phyloP scores from a whole-genome alignment of 768 basidiomycete species.

The Pleurotus platypus region DNA sequence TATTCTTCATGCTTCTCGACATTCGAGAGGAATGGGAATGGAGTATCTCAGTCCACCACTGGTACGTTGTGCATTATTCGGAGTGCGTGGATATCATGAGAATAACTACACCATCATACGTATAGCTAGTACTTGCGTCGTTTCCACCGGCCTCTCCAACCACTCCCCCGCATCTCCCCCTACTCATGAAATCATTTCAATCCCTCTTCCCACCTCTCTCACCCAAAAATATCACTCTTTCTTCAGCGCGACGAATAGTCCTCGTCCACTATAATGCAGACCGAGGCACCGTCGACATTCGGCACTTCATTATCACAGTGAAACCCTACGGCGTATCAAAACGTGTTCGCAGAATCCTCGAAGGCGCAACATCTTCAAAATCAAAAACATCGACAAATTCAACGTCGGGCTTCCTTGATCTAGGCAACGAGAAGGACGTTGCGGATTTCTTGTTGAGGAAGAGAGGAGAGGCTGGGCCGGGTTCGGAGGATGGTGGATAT shows the following conservation, averaged over 20 bases:
- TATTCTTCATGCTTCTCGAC: conserved; percentile 59
- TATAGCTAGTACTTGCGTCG: conserved; percentile 87
- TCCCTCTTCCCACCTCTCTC: conserved; percentile 92
- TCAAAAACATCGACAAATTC: conserved; percentile 21
- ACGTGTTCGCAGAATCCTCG: conserved; percentile 84
- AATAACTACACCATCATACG: neutral
- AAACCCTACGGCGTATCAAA: conserved; percentile 92
- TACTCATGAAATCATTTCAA: conserved; percentile 96
- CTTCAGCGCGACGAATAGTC: conserved; percentile 91
- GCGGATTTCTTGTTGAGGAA: conserved; percentile 89
- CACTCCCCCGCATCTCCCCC: conserved; percentile 80
- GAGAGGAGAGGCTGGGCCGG: conserved; percentile 56
- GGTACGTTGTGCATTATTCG: conserved; percentile 40
- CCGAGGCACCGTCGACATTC: conserved; percentile 82
- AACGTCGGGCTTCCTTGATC: conserved; percentile 57
- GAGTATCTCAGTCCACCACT: conserved; percentile 92
- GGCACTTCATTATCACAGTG: conserved; percentile 94
- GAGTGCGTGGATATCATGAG: neutral
- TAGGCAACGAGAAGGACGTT: conserved; percentile 89
- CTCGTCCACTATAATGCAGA: conserved; percentile 89
- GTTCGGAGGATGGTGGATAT: conserved; percentile 51
- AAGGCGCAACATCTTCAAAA: conserved; percentile 38
- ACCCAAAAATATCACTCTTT: conserved; percentile 72
- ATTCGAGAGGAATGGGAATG: conserved; percentile 73
- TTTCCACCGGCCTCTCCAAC: conserved; percentile 73